These are phyloP conservation scores for Vitis hybrid DNA, from an alignment of 177 flowering plant species.

Conservation along the genomic window DNA sequence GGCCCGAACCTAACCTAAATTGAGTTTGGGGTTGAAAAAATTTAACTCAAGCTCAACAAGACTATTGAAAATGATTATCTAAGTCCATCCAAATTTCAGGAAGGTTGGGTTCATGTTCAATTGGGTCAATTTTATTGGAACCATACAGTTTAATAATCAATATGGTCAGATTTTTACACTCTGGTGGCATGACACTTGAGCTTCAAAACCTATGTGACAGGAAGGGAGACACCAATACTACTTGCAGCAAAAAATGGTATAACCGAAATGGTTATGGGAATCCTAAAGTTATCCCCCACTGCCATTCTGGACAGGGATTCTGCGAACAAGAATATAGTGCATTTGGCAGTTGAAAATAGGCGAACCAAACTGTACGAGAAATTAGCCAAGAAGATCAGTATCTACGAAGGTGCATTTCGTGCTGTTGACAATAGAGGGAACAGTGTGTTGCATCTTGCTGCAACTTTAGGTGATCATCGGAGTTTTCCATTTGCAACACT, in stretches of 20 bases:
- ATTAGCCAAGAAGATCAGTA: constrained; percentile 4
- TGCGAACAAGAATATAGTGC: constrained; percentile 23
- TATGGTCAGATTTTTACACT: too few species aligned
- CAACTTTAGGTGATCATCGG: constrained; percentile 29
- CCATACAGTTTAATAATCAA: too few species aligned
- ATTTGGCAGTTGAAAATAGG: constrained; percentile 28
- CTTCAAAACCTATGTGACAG: background rate
- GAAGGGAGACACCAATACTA: constrained; percentile 29
- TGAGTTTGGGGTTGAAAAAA: too few species aligned
- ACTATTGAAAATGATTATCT: too few species aligned
- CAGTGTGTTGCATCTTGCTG: constrained; percentile 40
- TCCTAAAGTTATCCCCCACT: constrained; percentile 27
- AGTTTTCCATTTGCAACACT: constrained; percentile 41
- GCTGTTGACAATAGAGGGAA: constrained; percentile 25
- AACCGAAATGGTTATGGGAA: constrained; percentile 34
- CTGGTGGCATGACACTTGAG: background rate
- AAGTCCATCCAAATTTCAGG: too few species aligned
- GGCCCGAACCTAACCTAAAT: too few species aligned
- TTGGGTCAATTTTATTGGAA: too few species aligned
- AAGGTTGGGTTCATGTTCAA: too few species aligned
- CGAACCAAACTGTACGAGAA: constrained; percentile 21
- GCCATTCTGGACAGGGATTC: constrained; percentile 31
- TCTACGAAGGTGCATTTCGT: constrained; percentile 14
- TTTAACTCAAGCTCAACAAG: too few species aligned
- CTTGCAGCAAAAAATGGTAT: constrained; percentile 42